These are phyloP conservation scores for Periconia sp. DNA, from an alignment of 2,329 filamentous ascomycete species.

Conservation along the genomic window DNA sequence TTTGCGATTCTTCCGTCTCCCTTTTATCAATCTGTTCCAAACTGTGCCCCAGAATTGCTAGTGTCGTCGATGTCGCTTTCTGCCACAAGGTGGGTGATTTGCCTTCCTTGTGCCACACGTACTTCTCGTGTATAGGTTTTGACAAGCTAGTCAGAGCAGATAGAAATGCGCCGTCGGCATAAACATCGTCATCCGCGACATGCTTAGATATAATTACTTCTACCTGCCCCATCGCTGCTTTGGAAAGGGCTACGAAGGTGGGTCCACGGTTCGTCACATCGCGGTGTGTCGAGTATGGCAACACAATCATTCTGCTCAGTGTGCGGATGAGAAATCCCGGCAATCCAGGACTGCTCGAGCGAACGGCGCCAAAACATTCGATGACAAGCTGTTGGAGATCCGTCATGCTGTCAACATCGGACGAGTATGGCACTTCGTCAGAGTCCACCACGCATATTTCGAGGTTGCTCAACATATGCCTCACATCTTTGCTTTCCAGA, in stretches of 20 bases:
- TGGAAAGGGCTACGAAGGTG: slow-evolving; percentile 88
- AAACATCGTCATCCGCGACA: slow-evolving; percentile 66
- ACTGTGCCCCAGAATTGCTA: slow-evolving; percentile 68
- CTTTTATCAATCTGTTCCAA: slow-evolving; percentile 51
- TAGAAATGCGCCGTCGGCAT: slow-evolving; percentile 66
- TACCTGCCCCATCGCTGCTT: slow-evolving; percentile 73
- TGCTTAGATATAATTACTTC: slow-evolving; percentile 63
- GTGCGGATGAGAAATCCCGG: slow-evolving; percentile 69
- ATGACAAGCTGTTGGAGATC: slow-evolving; percentile 71
- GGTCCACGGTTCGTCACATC: slow-evolving; percentile 53
- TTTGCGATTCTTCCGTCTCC: slow-evolving; percentile 43
- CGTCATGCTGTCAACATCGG: slow-evolving; percentile 73
- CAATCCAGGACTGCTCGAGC: slow-evolving; percentile 65
- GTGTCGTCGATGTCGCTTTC: slow-evolving; percentile 70
- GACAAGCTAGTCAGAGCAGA: slow-evolving; percentile 67
- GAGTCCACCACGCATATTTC: slow-evolving; percentile 71
- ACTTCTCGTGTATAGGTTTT: slow-evolving; percentile 75
- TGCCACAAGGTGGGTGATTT: slow-evolving; percentile 76
- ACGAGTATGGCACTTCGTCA: slow-evolving; percentile 66
- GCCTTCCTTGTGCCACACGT: slow-evolving; percentile 71
- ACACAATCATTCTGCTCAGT: slow-evolving; percentile 68
- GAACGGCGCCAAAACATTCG: slow-evolving; percentile 66
- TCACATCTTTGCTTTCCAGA: slow-evolving; percentile 61
- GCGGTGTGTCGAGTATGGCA: slow-evolving; percentile 61
- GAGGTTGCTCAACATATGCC: slow-evolving; percentile 71